phyloP scores from a whole-genome alignment of 148 eudicot species.

The Limonium bicolor region DNA sequence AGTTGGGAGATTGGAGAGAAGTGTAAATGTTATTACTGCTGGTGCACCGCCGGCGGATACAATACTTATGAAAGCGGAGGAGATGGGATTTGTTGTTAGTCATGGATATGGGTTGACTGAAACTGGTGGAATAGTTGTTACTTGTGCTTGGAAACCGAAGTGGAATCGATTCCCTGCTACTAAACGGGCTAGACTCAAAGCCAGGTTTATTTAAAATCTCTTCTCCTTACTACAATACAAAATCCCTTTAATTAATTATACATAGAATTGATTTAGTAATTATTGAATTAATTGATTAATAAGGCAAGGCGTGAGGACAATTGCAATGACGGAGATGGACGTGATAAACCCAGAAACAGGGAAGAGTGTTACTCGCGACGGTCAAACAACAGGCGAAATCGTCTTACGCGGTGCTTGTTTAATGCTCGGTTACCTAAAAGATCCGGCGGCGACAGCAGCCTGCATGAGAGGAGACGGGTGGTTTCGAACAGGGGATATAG shows the following conservation, averaged over 20 bases:
- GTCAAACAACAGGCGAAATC: conserved; percentile 24
- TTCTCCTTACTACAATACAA: no score
- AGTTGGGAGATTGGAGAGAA: conserved; percentile 5
- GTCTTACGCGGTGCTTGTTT: conserved; percentile 20
- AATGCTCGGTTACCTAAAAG: conserved; percentile 40
- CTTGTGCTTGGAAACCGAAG: conserved; percentile 30
- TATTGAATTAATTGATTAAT: no score
- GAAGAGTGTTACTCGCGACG: conserved; percentile 20
- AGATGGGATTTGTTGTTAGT: conserved; percentile 23
- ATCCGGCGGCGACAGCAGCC: conserved; percentile 13
- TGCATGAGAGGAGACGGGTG: conserved; percentile 26
- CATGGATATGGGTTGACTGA: conserved; percentile 41
- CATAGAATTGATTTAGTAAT: no score
- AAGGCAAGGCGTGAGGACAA: conserved; percentile 30
- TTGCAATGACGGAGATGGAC: conserved; percentile 9
- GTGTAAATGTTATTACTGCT: conserved; percentile 18
- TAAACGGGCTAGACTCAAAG: conserved; percentile 21
- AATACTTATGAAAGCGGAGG: conserved; percentile 16
- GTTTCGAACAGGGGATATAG: conserved; percentile 36
- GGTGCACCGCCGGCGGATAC: conserved; percentile 38
- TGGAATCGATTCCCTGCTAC: conserved; percentile 24
- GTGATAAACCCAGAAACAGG: conserved; percentile 18
- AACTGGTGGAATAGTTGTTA: conserved; percentile 15
- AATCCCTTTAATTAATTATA: no score
- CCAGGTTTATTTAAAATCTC: no score